Conservation (phyloP, 2,329 filamentous ascomycete genomes). For the Juglanconis juglandina region DNA sequence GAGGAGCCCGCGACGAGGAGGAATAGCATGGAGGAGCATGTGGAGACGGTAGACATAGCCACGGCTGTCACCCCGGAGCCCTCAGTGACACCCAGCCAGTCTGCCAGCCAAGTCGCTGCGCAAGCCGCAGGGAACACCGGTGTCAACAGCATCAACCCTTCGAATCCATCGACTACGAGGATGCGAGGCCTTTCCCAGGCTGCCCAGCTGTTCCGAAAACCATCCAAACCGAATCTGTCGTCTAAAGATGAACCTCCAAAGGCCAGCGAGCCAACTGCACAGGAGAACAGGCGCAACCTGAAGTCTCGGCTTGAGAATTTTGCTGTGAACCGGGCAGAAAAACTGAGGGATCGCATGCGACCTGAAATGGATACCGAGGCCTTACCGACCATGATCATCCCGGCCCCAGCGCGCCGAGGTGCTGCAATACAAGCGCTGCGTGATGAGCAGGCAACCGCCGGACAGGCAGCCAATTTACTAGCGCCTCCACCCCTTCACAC, state of each 20-base stretch:
- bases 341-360: constrained; percentile 53
- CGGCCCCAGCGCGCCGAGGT: constrained; percentile 57
- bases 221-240: constrained; percentile 9
- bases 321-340: constrained; percentile 58
- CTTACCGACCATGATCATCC: constrained; percentile 58
- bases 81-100: constrained; percentile 18
- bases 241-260: constrained; percentile 7
- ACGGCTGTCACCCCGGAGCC: constrained; percentile 15
- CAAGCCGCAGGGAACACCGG: not conserved
- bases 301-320: constrained; percentile 58
- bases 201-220: constrained; percentile 25
- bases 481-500: constrained; percentile 1
- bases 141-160: not conserved
- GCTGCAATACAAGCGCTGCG: constrained; percentile 54
- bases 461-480: not conserved
- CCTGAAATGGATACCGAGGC: constrained; percentile 52
- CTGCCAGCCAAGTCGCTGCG: constrained; percentile 18
- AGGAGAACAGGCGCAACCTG: constrained; percentile 47
- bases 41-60: constrained; percentile 6
- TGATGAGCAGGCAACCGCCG: constrained; percentile 45
- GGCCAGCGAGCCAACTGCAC: constrained; percentile 16
- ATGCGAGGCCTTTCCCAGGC: constrained; percentile 32
- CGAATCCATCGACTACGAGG: constrained; percentile 12
- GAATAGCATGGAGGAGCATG: constrained; percentile 9
- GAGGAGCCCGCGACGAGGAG: constrained; percentile 23